These are phyloP conservation scores for Pterocarpus macrocarpus DNA, from an alignment of 306 rosid species.

Conservation along the genomic window DNA sequence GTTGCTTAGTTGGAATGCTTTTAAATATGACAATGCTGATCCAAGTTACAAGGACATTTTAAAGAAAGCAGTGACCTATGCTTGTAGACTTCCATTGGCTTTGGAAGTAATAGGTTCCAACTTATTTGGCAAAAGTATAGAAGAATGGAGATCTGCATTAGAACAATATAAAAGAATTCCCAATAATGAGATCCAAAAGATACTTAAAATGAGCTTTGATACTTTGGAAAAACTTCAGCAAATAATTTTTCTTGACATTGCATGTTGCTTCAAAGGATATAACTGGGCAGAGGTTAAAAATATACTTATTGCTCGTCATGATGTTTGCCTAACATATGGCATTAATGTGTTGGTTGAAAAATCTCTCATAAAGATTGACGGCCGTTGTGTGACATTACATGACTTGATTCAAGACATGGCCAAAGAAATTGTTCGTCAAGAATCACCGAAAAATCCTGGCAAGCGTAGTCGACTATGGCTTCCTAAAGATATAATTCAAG, in stretches of 20 bases:
- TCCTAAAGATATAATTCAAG: constrained; percentile 9
- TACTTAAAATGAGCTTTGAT: not conserved
- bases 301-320: constrained; percentile 5
- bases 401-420: too few relatives aligned
- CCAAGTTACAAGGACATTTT: not conserved
- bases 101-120: too few relatives aligned
- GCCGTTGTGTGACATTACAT: too few relatives aligned
- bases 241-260: constrained; percentile 28
- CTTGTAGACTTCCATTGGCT: not conserved
- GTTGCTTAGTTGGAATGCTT: too few relatives aligned
- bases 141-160: constrained; percentile 32
- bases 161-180: not conserved
- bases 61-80: not conserved
- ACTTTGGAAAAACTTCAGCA: constrained; percentile 6
- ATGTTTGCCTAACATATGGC: not conserved
- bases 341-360: constrained; percentile 24
- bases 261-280: constrained; percentile 33
- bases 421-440: too few relatives aligned
- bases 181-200: not conserved
- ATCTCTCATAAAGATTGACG: not conserved
- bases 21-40: not conserved
- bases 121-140: too few relatives aligned
- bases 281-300: too few relatives aligned
- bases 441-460: not conserved
- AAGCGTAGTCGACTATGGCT: constrained; percentile 40